A percentile compares a stretch with the other conserved stretches of the same genome.
phyloP scores from a whole-genome alignment of 495 filamentous ascomycete genomes.

The Amniculicola lignicola region DNA sequence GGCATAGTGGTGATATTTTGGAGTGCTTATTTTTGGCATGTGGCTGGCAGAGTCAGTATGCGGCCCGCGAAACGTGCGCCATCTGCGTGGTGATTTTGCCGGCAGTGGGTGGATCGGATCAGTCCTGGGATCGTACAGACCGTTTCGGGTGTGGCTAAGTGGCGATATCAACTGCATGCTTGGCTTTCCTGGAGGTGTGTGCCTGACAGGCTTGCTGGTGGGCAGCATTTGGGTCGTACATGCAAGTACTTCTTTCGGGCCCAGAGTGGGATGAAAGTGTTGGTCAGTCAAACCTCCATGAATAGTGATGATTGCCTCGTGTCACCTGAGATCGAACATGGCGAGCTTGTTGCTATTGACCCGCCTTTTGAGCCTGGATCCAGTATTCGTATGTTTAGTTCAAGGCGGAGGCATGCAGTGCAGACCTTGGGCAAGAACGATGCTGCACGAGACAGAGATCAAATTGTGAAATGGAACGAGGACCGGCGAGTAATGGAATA shows the following conservation, averaged over 20 bases:
- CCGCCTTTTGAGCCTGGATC: too few species aligned
- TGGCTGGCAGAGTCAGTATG: conserved; percentile 17
- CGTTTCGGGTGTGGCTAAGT: conserved; percentile 23
- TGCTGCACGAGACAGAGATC: too few species aligned
- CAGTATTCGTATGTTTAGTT: too few species aligned
- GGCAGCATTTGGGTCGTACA: neutral
- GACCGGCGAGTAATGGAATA: too few species aligned
- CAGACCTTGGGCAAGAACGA: too few species aligned
- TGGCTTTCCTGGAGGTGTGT: neutral
- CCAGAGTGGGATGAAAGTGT: neutral
- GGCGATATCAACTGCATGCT: neutral
- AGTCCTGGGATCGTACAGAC: neutral
- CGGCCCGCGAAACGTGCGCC: conserved; percentile 21
- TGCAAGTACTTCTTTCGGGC: neutral
- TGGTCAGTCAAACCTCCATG: neutral
- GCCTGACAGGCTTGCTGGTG: neutral
- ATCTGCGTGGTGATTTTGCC: conserved; percentile 19
- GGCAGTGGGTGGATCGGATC: conserved; percentile 18
- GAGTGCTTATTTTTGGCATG: conserved; percentile 22
- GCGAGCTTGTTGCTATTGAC: too few species aligned
- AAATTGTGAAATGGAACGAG: too few species aligned
- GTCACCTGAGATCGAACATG: too few species aligned
- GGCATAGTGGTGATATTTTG: neutral
- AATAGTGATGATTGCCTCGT: neutral
- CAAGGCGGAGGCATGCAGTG: too few species aligned